A percentile compares a stretch with the other conserved stretches of the same genome.
Conservation (phyloP, 192 early-diverging fungal species). For the Lobulomyces angularis region DNA sequence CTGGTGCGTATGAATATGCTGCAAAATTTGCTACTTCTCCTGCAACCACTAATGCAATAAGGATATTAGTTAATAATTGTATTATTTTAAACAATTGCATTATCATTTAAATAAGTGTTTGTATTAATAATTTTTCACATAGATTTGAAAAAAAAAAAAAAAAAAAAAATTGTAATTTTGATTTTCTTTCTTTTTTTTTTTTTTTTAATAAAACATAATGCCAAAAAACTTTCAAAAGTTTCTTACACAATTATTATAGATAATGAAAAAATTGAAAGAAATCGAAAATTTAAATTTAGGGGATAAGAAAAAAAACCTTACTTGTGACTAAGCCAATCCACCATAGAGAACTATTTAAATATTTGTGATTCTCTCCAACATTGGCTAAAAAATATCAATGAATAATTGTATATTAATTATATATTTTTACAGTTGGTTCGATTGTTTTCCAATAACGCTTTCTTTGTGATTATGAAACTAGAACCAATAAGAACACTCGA, state of each 20-base stretch:
- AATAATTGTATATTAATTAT: neutral
- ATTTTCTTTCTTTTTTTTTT: neutral
- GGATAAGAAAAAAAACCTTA: slow-evolving; percentile 10
- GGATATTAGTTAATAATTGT: slow-evolving; percentile 1
- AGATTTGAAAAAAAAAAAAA: too few species aligned
- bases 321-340: slow-evolving; percentile 77
- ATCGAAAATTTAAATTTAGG: neutral
- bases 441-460: slow-evolving; percentile 63
- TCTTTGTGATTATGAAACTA: slow-evolving; percentile 74
- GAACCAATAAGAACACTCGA: slow-evolving; percentile 68
- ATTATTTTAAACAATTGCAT: neutral
- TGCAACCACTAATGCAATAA: slow-evolving; percentile 55
- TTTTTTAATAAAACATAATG: slow-evolving; percentile 6
- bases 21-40: slow-evolving; percentile 93
- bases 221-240: slow-evolving; percentile 4
- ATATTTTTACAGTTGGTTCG: slow-evolving; percentile 25
- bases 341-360: slow-evolving; percentile 80
- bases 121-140: slow-evolving; percentile 6
- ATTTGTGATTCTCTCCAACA: slow-evolving; percentile 63
- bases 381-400: slow-evolving; percentile 14
- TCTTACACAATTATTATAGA: neutral
- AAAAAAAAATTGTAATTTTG: too few species aligned
- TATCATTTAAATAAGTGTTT: neutral
- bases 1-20: slow-evolving; percentile 90
- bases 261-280: slow-evolving; percentile 1